These are phyloP conservation scores for Floccularia luteovirens DNA, from an alignment of 768 basidiomycete species.

Conservation along the genomic window DNA sequence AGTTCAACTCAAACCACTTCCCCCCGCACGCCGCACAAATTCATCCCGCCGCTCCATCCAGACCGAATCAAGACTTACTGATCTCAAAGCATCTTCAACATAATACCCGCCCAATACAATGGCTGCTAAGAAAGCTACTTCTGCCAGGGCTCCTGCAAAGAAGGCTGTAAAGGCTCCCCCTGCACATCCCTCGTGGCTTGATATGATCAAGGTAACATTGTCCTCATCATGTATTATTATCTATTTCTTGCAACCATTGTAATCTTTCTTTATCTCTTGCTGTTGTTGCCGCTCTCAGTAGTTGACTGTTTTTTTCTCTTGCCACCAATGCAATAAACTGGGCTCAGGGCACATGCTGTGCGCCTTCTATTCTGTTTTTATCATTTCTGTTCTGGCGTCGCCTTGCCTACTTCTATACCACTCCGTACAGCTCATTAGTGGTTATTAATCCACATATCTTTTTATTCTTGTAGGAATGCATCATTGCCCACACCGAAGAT, in stretches of 20 bases:
- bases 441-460: no score
- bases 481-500: conserved; percentile 64
- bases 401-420: no score
- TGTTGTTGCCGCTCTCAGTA: no score
- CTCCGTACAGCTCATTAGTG: no score
- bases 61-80: conserved; percentile 7
- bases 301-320: no score
- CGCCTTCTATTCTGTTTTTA: no score
- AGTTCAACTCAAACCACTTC: conserved; percentile 16
- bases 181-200: conserved; percentile 55
- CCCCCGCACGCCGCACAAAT: conserved; percentile 9
- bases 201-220: conserved; percentile 72
- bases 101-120: conserved; percentile 18
- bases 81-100: conserved; percentile 10
- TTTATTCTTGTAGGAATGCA: conserved; percentile 69
- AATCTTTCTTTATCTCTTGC: conserved; percentile 1
- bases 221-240: conserved; percentile 3
- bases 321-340: no score
- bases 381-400: no score
- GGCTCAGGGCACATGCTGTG: no score
- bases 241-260: background rate
- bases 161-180: conserved; percentile 40
- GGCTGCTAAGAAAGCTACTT: conserved; percentile 25
- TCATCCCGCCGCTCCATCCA: conserved; percentile 12
- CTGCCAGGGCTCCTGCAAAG: conserved; percentile 30